These are phyloP conservation scores for Citrullus colocynthis DNA, from an alignment of 306 rosid species.

Conservation along the genomic window DNA sequence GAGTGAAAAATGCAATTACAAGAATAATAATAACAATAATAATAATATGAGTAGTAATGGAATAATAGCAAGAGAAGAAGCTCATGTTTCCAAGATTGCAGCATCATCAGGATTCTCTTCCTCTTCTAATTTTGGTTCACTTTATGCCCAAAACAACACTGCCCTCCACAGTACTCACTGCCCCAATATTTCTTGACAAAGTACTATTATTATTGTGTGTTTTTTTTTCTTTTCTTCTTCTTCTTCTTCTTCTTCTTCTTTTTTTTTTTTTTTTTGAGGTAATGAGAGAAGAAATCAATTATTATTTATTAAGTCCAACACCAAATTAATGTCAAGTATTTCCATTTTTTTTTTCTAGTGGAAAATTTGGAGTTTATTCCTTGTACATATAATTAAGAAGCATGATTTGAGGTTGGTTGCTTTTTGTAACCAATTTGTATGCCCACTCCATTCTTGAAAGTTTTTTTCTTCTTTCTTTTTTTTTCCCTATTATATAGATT, in stretches of 20 bases:
- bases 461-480: background rate
- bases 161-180: background rate
- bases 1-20: background rate
- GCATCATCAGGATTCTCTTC: constrained; percentile 72
- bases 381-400: background rate
- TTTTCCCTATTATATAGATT: too few species aligned
- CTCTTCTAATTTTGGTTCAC: constrained; percentile 2
- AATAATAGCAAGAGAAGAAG: background rate
- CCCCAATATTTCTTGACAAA: background rate
- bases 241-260: too few species aligned
- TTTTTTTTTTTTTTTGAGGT: background rate
- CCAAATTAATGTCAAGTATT: background rate
- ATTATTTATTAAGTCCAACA: background rate
- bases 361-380: background rate
- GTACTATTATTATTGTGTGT: background rate
- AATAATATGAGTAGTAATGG: background rate
- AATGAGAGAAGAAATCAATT: background rate
- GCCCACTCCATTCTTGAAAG: background rate
- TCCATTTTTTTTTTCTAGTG: background rate
- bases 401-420: background rate
- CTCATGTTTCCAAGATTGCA: constrained; percentile 20
- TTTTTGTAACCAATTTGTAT: constrained; percentile 3
- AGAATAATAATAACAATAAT: too few species aligned
- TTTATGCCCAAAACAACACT: constrained; percentile 9
- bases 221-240: too few species aligned